Evolutionary conservation across 495 filamentous ascomycete species (phyloP), one percentile per base, ranked within the genome.

Genomic region (Friedmanniomyces endolithicus): DNA sequence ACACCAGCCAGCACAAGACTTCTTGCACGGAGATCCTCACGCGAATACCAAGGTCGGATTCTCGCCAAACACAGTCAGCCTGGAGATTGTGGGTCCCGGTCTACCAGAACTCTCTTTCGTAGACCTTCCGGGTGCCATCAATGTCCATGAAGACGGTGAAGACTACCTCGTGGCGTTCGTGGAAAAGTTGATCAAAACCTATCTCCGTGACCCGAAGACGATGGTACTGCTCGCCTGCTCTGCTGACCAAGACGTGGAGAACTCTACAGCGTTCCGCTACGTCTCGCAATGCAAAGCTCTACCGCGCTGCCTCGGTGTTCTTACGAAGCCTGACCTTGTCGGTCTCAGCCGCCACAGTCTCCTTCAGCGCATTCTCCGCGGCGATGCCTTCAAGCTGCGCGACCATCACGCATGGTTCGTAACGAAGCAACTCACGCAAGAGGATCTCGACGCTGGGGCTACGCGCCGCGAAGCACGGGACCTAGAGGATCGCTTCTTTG

Each of bases 91-190:
- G 0, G 84, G 79, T 0, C 83, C 85, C 0, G 72, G 73, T 0
- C 75, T 90, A 0, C 81, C 85, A 0, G 80, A 82, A 35, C 66
- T 94, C 0, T 84, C 82, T 0, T 88, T 94, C 56, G 89, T 84
- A 57, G 88, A 94, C 59, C 68, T 94, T 0, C 88, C 88, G 0
- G 88, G 88, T 0, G 78, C 90, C 3, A 87, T 94, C 57, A 79
- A 79, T 49, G 80, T 80, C 0, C 71, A 76, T 0, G 53, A 75
- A 2, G 70, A 80, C n/a, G 80, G 86, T 27, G 24, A 56, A 17
- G 68, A 68, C 0, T 84, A 86, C 48, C 70, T 90, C 0, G 80
- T 86, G 6, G 62, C 67, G 0, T 74, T 89, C 0, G 80, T 94
- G 0, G 75, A 78, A 53, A 85, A 84, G 25, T 65, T 94, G 0